A percentile compares a stretch with the other conserved stretches of the same genome.
Evolutionary conservation across 2,329 filamentous ascomycete genomes (phyloP).

Genomic region (Aspergillus spinulosporus): DNA sequence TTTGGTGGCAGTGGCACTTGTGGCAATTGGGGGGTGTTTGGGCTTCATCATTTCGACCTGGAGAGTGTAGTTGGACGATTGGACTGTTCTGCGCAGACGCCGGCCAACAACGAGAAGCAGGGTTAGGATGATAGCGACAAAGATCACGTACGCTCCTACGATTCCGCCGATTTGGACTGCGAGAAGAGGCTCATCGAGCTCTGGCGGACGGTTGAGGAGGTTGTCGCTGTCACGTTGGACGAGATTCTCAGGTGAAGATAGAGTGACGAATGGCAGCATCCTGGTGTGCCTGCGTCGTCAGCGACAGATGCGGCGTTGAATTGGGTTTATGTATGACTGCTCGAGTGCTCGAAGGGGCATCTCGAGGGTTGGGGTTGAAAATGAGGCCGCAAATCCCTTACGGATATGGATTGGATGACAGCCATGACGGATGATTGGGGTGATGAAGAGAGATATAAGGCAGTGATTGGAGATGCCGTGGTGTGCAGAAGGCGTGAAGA

Average conservation of each 20-base stretch:
- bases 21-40: conserved; percentile 22
- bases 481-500: conserved; percentile 10
- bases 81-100: conserved; percentile 53
- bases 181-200: conserved; percentile 59
- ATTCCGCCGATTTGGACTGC: conserved; percentile 83
- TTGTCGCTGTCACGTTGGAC: conserved; percentile 15
- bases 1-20: background rate
- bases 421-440: conserved; percentile 6
- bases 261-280: conserved; percentile 18
- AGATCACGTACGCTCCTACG: conserved; percentile 77
- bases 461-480: conserved; percentile 15
- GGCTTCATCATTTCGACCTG: conserved; percentile 61
- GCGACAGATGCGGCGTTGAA: conserved; percentile 12
- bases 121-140: conserved; percentile 70
- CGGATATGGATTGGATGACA: conserved; percentile 12
- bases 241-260: conserved; percentile 13
- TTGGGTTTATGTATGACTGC: conserved; percentile 23
- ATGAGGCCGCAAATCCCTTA: conserved; percentile 30
- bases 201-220: conserved; percentile 45
- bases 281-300: background rate
- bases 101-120: conserved; percentile 63
- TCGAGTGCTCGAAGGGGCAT: conserved; percentile 16
- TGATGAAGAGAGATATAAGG: background rate
- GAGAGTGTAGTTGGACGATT: conserved; percentile 53
- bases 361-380: conserved; percentile 20